Base-by-base conservation (phyloP, 1,284 basidiomycete genomes). In the Fomitopsis schrenkii region DNA sequence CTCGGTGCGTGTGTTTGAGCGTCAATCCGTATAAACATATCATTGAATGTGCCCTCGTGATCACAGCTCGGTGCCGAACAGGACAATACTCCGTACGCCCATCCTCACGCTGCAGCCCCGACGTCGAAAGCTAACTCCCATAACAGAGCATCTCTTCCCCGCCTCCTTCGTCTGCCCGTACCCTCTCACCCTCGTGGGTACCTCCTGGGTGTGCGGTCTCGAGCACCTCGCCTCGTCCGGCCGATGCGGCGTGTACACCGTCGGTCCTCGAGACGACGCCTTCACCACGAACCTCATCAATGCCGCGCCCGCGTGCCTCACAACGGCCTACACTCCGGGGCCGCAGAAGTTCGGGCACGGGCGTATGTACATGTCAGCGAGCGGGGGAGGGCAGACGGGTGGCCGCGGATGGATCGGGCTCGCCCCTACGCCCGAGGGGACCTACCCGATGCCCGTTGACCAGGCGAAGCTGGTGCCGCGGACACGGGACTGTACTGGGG, bases 251-350 rank as follows among this genome's bases (percentile, higher is more conserved):
- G 71, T 83, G 55, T 84, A 83, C 63, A 80, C 81, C 19, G 75
- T 83, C 56, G 81, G 80, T 22, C 66, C 83, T 61, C 83, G 81
- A 54, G 74, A 73, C 69, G 81, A 84, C 7, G 82, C 82, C 17
- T 83, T 81, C 61, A 82, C 83, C 60, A 76, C 80, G 5, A 75
- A 75, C 28, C 58, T 84, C 35, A 73, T 84, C 61, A 70, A 73
- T 42, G 72, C 72, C 22, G 77, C 74, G 6, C 73, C 76, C 3
- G 67, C 69, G 5, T 82, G 82, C 60, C 66, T 81, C 58, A 66
- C 79, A 12, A 83, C 76, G 67, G 82, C 83, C 36, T 84, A 84
- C 65, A 82, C 83, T 66, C 83, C 80, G 64, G 81, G 78, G 45
- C 81, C 83, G 19, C 61, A 1, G 41, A 53, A 79, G 73, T 83